Evolutionary conservation across 2,329 filamentous ascomycete species (phyloP), one percentile per base, ranked within the genome.

Genomic region (Xylaria multiplex): DNA sequence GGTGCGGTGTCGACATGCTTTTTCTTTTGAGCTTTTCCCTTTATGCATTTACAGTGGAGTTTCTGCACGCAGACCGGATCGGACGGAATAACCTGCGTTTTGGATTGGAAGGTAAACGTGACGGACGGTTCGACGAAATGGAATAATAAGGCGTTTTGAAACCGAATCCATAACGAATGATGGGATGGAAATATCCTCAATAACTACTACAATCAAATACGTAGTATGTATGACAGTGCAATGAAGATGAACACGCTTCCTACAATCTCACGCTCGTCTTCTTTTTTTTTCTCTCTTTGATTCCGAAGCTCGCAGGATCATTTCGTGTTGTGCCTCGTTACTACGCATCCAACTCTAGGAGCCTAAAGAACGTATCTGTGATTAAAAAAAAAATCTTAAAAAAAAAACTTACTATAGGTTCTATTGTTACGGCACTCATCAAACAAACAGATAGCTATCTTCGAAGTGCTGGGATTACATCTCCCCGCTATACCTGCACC

Each of bases 11-110:
- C 30, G 30, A 40, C 24, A 57, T 46, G 22, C 8, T 54, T 35
- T 61, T 57, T 27, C 40, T 45, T 24, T 59, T 54, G 43, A 22
- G 43, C 43, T 54, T 65, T 62, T 37, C 43, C 24, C 19, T 62
- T 37, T 32, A 60, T 63, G 67, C 67, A 69, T 69, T 65, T 65
- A 65, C 65, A 65, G 59, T 61, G 67, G 67, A 61, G 59, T 62
- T 63, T 55, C 14, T 50, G 46, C 45, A 19, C 52, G 48, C 61
- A 60, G 55, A 56, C 16, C 46, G 60, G 48, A 32, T 30, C 42
- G 56, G 58, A 55, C 42, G 56, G 58, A 55, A 49, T 64, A 45
- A 40, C 54, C 46, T 64, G 66, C 63, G 53, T 59, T 65, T 56
- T 35, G 32, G 54, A 52, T 52, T 40, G 40, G 19, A 57, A 45